Conservation (phyloP, 1,284 basidiomycete genomes). For the Trichosporon sp. region DNA sequence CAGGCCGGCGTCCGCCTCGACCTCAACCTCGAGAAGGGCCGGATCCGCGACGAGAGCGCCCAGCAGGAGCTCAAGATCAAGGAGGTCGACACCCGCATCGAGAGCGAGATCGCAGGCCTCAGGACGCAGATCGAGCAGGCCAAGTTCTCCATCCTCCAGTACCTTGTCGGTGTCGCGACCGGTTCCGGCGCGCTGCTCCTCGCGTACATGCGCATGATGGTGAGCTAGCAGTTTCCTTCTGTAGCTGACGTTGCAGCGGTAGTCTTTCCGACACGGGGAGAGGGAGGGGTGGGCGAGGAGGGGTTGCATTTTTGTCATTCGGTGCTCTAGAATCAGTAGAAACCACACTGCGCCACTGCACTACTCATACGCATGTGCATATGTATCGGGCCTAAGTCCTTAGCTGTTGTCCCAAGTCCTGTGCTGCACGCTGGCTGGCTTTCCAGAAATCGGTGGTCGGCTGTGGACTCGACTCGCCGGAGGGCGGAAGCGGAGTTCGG, state of each 20-base stretch:
- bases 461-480: conserved; percentile 44
- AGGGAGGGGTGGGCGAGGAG: background rate
- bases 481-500: background rate
- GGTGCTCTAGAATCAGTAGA: background rate
- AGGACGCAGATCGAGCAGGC: conserved; percentile 84
- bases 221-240: conserved; percentile 11
- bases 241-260: background rate
- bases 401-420: background rate
- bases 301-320: background rate
- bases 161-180: conserved; percentile 49
- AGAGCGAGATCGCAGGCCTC: conserved; percentile 89
- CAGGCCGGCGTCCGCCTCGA: conserved; percentile 93
- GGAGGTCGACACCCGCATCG: conserved; percentile 95
- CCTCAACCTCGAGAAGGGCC: conserved; percentile 90
- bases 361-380: background rate
- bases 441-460: conserved; percentile 42
- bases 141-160: conserved; percentile 60
- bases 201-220: conserved; percentile 50
- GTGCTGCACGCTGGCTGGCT: background rate
- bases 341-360: background rate
- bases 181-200: conserved; percentile 49
- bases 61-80: conserved; percentile 95
- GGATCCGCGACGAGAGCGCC: conserved; percentile 88
- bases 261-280: background rate
- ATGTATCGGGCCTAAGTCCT: background rate